Evolutionary conservation across 2,329 filamentous ascomycete species (phyloP), one percentile per base, ranked within the genome.

Genomic region (Diaporthe ampelina): DNA sequence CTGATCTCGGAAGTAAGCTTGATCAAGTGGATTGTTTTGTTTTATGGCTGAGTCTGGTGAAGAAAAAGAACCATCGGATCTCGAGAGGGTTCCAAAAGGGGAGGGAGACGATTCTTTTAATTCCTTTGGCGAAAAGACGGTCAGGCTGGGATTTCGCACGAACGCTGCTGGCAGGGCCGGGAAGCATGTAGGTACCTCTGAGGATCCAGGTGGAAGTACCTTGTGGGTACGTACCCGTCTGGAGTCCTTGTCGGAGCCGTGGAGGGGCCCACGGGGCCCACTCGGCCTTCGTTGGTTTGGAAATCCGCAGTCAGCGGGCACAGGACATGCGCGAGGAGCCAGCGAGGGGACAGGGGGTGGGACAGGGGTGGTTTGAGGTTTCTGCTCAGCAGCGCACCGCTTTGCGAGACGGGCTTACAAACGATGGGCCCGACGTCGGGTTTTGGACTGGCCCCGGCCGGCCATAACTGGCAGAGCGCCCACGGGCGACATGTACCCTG

Each of bases 371-470:
- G 48, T 45, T 68, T 26, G 52, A 69, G 52, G 63, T 29, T 48
- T 52, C 45, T 67, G 19, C 50, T 48, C 56, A 70, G 67, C 43
- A 43, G 63, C 52, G 54, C 50, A 54, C 17, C 40, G 40, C 40
- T 37, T 11, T 19, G 37, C 9, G n/a, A 61, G 57, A 54, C 56
- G 70, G 63, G 70, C 73, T 75, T 54, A 75, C 73, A 73, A 73
- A 75, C 70, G 61, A 57, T 73, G 48, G 32, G 71, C 61, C 67
- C 71, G 67, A 65, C 59, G 71, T 70, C 65, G 74, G 74, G 74
- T 73, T 75, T 75, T 74, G 74, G 45, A 69, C 63, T 74, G 72
- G 67, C 67, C 74, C 74, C 74, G 74, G 74, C 72, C 74, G 74
- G 72, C 65, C 67, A 37, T 59, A 72, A 70, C 29, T 63, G 35